Percentiles rank a stretch among this genome's conserved stretches.
phyloP scores from a whole-genome alignment of 305 asterid species.

The Plantago lanceolata region DNA sequence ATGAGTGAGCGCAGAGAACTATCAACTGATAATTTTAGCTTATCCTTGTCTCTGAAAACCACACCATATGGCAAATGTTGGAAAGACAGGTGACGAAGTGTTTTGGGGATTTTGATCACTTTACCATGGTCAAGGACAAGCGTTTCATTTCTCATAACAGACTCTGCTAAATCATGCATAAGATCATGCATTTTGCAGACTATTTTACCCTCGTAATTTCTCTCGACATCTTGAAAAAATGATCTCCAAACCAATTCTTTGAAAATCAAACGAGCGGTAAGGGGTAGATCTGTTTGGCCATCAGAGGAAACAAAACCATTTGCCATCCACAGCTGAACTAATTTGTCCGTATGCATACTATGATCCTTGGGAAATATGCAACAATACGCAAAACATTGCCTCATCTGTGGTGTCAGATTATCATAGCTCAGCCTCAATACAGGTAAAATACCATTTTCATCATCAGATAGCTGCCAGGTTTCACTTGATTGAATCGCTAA shows the following conservation, averaged over 20 bases:
- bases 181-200: conserved; percentile 37
- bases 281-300: conserved; percentile 19
- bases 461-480: conserved; percentile 19
- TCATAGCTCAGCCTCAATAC: conserved; percentile 40
- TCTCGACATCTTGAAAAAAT: conserved; percentile 28
- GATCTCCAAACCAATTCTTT: conserved; percentile 34
- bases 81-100: conserved; percentile 4
- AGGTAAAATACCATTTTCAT: conserved; percentile 22
- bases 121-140: background rate
- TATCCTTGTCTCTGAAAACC: background rate
- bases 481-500: conserved; percentile 16
- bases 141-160: conserved; percentile 26
- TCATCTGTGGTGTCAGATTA: conserved; percentile 30
- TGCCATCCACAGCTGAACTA: conserved; percentile 38
- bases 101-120: background rate
- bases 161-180: conserved; percentile 35
- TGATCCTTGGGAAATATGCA: conserved; percentile 37
- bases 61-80: background rate
- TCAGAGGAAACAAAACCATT: conserved; percentile 23
- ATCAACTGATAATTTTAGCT: background rate
- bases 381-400: conserved; percentile 38
- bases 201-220: background rate
- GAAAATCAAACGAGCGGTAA: conserved; percentile 21
- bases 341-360: conserved; percentile 20
- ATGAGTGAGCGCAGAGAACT: background rate